Base-by-base conservation (phyloP, 768 basidiomycete species). In the Trametes cinnabarina region DNA sequence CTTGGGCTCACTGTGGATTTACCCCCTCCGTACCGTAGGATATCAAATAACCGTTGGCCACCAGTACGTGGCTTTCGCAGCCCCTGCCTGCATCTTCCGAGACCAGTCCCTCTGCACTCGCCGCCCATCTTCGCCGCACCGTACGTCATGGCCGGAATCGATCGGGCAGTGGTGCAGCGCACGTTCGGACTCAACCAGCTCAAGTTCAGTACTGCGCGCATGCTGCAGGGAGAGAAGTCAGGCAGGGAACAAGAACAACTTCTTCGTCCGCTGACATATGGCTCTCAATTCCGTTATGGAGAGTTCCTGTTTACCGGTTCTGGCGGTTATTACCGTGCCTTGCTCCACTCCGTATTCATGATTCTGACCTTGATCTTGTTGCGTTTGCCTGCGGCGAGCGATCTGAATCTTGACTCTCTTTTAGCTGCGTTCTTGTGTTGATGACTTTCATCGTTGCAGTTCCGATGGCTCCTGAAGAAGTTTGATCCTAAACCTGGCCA, bases 251-350 rank as follows among this genome's bases (percentile, higher is more conserved):
- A 53, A 47, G 55, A 62, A 57, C 52, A 64, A 56, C 55, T 70
- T 8, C 42, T 64, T 25, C 50, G 61, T 41, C 59, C 51, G 34
- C 55, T 68, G 2, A 47, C 70, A 11, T 94, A 95, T 65, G 94
- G 91, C 4, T 74, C 83, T 0, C 65, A 79, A 2, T 93, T 97
- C 76, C 74, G 74, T 43, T 96, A 94, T 69, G 83, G 85, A 49
- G 93, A 94, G 70, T 88, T 88, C 57, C 20, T 82, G 62, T 73
- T 49, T 23, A 30, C 25, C n/a, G 43, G 48, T 73, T 49, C 68
- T 72, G 3, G 76, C 74, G 30, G 51, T n/a, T 68, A 68, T 19
- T 4, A 83, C 3, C 65, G 72, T n/a, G 76, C 82, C 12, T 41
- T 79, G 6, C 12, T 79, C 2, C 53, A 77, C 11, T 75, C 78